Conservation (phyloP, 176 grass and related monocot genomes). For the Juncus inflexus region DNA sequence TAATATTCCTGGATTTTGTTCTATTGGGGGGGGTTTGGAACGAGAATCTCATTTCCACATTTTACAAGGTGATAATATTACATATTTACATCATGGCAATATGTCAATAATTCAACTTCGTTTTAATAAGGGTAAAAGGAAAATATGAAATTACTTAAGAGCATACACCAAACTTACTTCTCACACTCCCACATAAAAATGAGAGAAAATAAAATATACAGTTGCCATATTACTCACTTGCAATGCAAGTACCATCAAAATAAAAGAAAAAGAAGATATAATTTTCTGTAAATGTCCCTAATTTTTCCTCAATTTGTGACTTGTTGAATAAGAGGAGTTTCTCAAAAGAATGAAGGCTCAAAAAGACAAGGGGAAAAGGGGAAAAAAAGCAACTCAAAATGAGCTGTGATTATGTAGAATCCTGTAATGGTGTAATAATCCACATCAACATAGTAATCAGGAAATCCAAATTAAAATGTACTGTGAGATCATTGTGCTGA, state of each 20-base stretch:
- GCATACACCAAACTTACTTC: background rate
- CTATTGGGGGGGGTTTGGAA: too few species aligned
- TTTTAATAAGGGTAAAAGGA: too few species aligned
- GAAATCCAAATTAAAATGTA: too few species aligned
- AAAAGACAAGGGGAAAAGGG: slow-evolving; percentile 42
- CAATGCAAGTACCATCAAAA: background rate
- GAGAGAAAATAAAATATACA: background rate
- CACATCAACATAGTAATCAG: too few species aligned
- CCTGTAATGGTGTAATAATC: slow-evolving; percentile 31
- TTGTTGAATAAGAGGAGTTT: slow-evolving; percentile 38
- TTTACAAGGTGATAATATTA: too few species aligned
- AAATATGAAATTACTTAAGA: too few species aligned
- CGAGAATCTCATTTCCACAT: too few species aligned
- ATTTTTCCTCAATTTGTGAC: slow-evolving; percentile 9
- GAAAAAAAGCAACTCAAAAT: slow-evolving; percentile 45
- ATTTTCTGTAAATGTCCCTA: background rate
- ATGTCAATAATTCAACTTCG: too few species aligned
- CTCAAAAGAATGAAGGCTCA: slow-evolving; percentile 44
- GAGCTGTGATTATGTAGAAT: slow-evolving; percentile 29
- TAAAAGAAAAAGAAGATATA: background rate
- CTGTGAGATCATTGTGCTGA: too few species aligned
- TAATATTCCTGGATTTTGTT: too few species aligned
- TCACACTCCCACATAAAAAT: background rate
- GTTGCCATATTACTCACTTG: background rate
- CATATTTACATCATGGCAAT: too few species aligned